Evolutionary conservation across 139 green algal genomes (phyloP).

Genomic region (Chlorella sp.): DNA sequence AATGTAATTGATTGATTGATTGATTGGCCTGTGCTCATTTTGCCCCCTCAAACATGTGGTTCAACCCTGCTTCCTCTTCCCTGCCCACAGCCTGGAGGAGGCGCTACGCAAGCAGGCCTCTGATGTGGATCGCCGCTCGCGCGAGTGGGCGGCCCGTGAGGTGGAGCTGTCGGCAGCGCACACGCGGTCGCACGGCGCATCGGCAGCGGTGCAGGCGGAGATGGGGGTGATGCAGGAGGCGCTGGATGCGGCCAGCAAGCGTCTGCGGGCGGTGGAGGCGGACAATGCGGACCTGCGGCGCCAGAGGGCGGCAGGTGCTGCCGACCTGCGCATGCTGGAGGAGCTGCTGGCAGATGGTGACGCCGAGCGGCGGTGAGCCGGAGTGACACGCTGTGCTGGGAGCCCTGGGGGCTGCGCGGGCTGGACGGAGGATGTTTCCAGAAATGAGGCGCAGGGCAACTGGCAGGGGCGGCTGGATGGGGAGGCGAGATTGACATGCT

Average conservation of each 20-base stretch:
- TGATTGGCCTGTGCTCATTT: no score
- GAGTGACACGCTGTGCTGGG: neutral
- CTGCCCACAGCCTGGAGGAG: constrained; percentile 11
- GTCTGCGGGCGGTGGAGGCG: constrained; percentile 4
- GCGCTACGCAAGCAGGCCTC: constrained; percentile 11
- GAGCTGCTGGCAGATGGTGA: constrained; percentile 34
- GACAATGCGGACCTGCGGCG: constrained; percentile 19
- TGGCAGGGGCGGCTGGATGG: no score
- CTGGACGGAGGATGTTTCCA: neutral
- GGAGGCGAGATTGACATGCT: no score
- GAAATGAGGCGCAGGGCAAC: neutral
- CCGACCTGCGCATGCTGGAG: constrained; percentile 34
- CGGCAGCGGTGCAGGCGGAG: constrained; percentile 12
- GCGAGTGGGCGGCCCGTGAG: constrained; percentile 1
- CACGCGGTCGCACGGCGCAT: neutral
- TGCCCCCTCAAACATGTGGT: no score
- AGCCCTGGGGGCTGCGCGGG: neutral
- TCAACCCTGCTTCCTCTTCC: neutral
- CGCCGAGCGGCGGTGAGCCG: constrained; percentile 19
- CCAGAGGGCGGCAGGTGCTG: neutral
- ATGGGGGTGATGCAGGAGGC: neutral
- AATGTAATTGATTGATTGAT: no score
- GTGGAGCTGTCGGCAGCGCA: neutral
- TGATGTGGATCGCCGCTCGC: neutral
- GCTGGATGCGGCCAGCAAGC: neutral